These are phyloP conservation scores for Leucoagaricus sp. DNA, from an alignment of 1,284 basidiomycete genomes.

Conservation along the genomic window DNA sequence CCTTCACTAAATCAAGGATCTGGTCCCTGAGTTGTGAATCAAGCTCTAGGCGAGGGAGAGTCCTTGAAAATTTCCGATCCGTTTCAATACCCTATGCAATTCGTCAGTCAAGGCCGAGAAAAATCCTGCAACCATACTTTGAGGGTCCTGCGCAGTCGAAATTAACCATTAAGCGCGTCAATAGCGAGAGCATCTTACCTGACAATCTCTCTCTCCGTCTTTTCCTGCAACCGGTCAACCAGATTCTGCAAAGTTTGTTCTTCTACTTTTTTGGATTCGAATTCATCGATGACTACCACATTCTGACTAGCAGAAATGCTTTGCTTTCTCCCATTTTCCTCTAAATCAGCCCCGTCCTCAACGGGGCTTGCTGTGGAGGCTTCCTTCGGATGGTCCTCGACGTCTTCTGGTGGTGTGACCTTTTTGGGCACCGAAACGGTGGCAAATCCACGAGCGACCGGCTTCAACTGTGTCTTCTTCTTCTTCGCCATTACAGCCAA, in stretches of 20 bases:
- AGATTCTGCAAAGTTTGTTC: constrained; percentile 62
- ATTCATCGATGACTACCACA: constrained; percentile 25
- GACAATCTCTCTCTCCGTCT: constrained; percentile 85
- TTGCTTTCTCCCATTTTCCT: background rate
- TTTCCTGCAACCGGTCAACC: constrained; percentile 85
- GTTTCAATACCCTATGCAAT: constrained; percentile 74
- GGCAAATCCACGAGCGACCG: constrained; percentile 76
- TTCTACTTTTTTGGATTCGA: constrained; percentile 45
- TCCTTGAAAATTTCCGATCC: constrained; percentile 77
- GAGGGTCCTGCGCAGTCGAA: constrained; percentile 33
- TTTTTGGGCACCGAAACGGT: constrained; percentile 91
- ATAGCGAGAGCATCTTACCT: constrained; percentile 42
- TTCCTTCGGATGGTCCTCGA: background rate
- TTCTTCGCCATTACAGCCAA: constrained; percentile 74
- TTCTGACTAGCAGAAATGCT: background rate
- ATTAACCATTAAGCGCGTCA: constrained; percentile 1
- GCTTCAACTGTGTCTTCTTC: constrained; percentile 83
- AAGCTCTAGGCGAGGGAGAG: constrained; percentile 66
- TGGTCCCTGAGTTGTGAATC: constrained; percentile 61
- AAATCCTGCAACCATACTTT: constrained; percentile 46
- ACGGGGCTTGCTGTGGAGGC: background rate
- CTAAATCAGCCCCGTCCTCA: background rate
- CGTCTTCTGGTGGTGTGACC: constrained; percentile 31
- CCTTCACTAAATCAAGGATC: constrained; percentile 54
- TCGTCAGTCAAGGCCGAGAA: constrained; percentile 11